Base-by-base conservation (phyloP, 2,329 filamentous ascomycete genomes). In the Endoconidiophora laricicola region DNA sequence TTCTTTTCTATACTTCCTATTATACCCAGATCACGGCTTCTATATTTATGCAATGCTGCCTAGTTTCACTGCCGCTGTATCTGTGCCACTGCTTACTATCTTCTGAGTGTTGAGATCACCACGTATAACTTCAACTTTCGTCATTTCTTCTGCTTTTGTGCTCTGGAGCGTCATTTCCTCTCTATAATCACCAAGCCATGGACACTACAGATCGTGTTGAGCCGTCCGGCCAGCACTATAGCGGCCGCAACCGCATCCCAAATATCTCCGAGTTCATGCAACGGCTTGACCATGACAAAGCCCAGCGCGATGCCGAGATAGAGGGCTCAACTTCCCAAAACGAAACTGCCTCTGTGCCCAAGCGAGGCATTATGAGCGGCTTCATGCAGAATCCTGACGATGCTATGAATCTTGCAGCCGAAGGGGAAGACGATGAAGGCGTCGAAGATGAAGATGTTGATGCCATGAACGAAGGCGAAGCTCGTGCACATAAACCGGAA, bases 251-350 rank as follows among this genome's bases (percentile, higher is more conserved):
- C 63, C 83, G 84, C 22, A 79, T 96, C 48, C 90, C 90, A 5
- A 94, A 86, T 50, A 83, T 95, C 56, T 79, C 82, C 60, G 76
- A 90, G 62, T 93, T 94, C 56, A 73, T 94, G 56, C 74, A 84
- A 48, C 75, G 75, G 55, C 72, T 95, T 36, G 88, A 94, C 63
- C 69, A 66, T 48, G 79, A 93, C 57, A 94, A 94, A 68, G 78
- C 74, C 58, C 68, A 81, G 6, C 75, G 86, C 57, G 85, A 94
- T 63, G 72, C 72, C 51, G 67, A 74, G 55, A 79, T 94, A 54
- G 83, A 93, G 43, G 67, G 75, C 44, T 65, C 74, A 16, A 6
- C 18, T 6, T n/a, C 18, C 38, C 4, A 39, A 4, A 10, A 16
- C 14, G 29, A 22, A 1, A 18, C 40, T 9, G 20, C 33, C 37